Conservation (phyloP, 2,329 filamentous ascomycete species). For the Fusarium nisikadoi region DNA sequence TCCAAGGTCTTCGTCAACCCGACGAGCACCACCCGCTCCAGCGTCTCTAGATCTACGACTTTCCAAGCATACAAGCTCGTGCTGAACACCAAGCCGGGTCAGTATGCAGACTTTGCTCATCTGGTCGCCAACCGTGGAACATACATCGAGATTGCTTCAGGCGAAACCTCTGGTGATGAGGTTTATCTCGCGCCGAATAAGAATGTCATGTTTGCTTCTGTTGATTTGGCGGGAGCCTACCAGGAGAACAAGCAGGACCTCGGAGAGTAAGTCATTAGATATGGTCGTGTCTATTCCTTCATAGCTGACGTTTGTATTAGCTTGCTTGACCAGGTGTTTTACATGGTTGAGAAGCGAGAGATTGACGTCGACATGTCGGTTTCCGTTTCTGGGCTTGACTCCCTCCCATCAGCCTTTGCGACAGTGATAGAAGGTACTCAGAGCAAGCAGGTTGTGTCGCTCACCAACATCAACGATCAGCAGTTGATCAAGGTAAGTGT, state of each 20-base stretch:
- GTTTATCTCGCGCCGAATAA: conserved; percentile 19
- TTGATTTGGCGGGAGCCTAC: conserved; percentile 36
- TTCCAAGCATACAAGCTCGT: conserved; percentile 30
- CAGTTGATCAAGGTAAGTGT: conserved; percentile 29
- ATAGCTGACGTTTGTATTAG: conserved; percentile 14
- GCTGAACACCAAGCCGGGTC: conserved; percentile 27
- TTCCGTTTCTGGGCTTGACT: conserved; percentile 21
- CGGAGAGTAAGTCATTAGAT: conserved; percentile 21
- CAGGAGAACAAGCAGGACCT: conserved; percentile 27
- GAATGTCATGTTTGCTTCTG: conserved; percentile 39
- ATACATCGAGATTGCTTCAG: conserved; percentile 26
- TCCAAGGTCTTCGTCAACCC: conserved; percentile 23
- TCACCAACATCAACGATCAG: not conserved
- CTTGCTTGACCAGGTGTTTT: conserved; percentile 19
- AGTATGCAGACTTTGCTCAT: conserved; percentile 32
- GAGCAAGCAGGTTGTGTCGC: conserved; percentile 31
- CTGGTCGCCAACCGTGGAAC: conserved; percentile 32
- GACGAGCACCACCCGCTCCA: conserved; percentile 4
- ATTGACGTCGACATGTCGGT: conserved; percentile 6
- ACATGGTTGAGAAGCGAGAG: conserved; percentile 19
- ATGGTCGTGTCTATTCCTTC: not conserved
- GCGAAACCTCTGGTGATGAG: conserved; percentile 8
- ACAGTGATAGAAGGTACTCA: not conserved
- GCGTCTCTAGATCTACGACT: conserved; percentile 12
- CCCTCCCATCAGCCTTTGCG: conserved; percentile 17